Conservation (phyloP, 2,329 filamentous ascomycete genomes). For the Didymella pinodella region DNA sequence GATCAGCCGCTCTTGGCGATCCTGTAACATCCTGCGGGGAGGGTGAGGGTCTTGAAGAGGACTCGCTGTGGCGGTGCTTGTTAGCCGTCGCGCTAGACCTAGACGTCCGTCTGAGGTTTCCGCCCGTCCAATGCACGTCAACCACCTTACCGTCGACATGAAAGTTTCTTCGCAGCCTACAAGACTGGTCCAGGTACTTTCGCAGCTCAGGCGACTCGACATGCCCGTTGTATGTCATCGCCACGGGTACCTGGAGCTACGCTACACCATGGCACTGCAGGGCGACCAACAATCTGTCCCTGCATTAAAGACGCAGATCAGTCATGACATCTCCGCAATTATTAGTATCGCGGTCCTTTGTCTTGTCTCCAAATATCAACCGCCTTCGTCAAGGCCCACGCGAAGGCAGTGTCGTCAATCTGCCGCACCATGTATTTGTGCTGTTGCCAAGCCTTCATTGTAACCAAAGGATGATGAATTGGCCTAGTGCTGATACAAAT, state of each 20-base stretch:
- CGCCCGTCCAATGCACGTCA: conserved; percentile 11
- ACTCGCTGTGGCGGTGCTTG: conserved; percentile 2
- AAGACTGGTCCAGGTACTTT: background rate
- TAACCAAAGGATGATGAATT: background rate
- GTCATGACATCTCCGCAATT: background rate
- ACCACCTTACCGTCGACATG: background rate
- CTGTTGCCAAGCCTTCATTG: background rate
- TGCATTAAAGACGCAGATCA: background rate
- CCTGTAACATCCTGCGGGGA: conserved; percentile 15
- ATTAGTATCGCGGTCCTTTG: background rate
- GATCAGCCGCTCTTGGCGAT: conserved; percentile 30
- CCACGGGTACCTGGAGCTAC: conserved; percentile 6
- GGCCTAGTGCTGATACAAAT: too few relatives aligned
- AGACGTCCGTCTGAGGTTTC: background rate
- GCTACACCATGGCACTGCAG: conserved; percentile 1
- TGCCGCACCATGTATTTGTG: background rate
- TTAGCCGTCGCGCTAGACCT: conserved; percentile 14
- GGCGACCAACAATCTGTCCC: background rate
- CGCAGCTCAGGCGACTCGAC: background rate
- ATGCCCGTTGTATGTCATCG: background rate
- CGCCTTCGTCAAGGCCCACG: background rate
- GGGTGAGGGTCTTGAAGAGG: conserved; percentile 5
- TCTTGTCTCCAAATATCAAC: background rate
- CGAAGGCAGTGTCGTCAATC: background rate
- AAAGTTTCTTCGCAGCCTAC: background rate